Evolutionary conservation across 2,329 filamentous ascomycete species (phyloP), one percentile per base, ranked within the genome.

Genomic region (Colletotrichum cereale): DNA sequence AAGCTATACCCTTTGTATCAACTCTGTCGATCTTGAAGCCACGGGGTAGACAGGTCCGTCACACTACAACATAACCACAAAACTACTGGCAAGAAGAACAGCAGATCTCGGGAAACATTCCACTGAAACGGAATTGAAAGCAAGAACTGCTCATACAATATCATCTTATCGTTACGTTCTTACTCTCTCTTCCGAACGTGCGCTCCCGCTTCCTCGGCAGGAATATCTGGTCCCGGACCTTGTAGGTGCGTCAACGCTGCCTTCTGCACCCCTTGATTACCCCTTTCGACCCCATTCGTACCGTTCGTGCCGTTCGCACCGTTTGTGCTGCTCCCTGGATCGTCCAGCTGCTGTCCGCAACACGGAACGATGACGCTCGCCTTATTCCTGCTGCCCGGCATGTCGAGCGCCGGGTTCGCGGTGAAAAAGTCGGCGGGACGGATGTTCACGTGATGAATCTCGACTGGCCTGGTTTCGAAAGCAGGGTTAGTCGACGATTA

Each of bases 351-450:
- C 5, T 57, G 67, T 29, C 73, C 76, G 62, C 79, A 82, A 47
- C 80, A 82, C 3, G 82, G 78, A 0, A 84, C 78, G 14, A 86
- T 73, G 5, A 85, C 83, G 68, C 84, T 86, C 18, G 78, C 76
- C 58, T 82, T 74, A 74, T 85, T 83, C 73, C 75, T 77, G 5
- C 57, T 76, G 2, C 76, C 80, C 7, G 83, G 84, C 42, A 85
- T 81, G 74, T 86, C 84, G 36, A 86, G 78, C 10, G 84, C 83
- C 31, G 84, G 85, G 73, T 86, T 86, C 57, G 79, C 79, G 5
- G 79, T 81, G 76, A 86, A 86, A 77, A 86, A 86, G 74, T 86
- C 84, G 14, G 80, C 78, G 5, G 84, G 84, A 6, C 81, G 81
- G 24, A 85, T 79, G 68, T 85, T 83, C 50, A 86, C 77, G 69